Evolutionary conservation across 192 early-diverging fungal genomes (phyloP), one percentile per base, ranked within the genome.

Genomic region (Piromyces sp.): DNA sequence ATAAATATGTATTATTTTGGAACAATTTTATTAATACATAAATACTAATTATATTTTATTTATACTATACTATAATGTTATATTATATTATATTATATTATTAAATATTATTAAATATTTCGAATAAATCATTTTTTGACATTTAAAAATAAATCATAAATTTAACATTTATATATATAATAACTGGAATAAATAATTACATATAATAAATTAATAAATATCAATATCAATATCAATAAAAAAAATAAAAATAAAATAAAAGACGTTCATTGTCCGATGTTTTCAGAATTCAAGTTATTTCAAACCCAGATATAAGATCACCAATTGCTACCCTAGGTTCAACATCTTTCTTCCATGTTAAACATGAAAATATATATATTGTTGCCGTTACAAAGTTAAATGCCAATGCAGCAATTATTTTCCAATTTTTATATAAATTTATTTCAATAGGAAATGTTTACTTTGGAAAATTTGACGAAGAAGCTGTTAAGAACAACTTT

Each of bases 231-330:
- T 38, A 38, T 38, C 1, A 38, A 38, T 14, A 38, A 51, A 68
- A 68, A 9, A 68, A 22, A 68, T 7, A 7, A 22, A n/a, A n/a
- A 13, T 28, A 3, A 30, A 78, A 80, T 79, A 82, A 28, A 81
- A 95, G 95, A 84, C 96, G 97, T 31, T 96, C 95, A 29, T 90
- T 95, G 38, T 93, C 95, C 26, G 97, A 99, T 85, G 90, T 98
- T 79, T 99, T 99, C 88, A 93, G 97, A 51, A 96, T 99, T 81
- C 96, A 98, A 81, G 96, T 97, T 80, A 95, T 98, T 82, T 94
- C 96, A 29, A 94, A 93, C 40, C 94, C 95, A 16, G 91, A 95
- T 79, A 88, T 94, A 5, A 93, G 92, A 30, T 94, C 93, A 19
- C 96, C 97, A n/a, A 94, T 97, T 79, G 88, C 86, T 1, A 96